Base-by-base conservation (phyloP, 768 basidiomycete genomes). In the Kwoniella heveanensis region DNA sequence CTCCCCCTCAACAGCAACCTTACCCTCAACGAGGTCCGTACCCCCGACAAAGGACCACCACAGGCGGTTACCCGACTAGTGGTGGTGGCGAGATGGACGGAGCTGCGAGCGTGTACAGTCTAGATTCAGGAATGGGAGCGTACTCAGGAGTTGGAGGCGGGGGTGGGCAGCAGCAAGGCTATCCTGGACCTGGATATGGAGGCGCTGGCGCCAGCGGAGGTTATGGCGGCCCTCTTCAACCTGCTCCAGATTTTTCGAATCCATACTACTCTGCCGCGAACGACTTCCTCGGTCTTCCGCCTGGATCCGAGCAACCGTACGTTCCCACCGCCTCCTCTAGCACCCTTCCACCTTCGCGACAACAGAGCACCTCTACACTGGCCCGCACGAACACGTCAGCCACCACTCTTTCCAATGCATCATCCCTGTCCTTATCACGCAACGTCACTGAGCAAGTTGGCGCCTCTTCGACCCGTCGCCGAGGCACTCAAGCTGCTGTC, bases 221-320 rank as follows among this genome's bases (percentile, higher is more conserved):
- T 21, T 56, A 57, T 22, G 64, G 51, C 29, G 60, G 66, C 37
- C 49, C 52, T 21, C 62, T 48, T 17, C 65, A 64, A 21, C 49
- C 49, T 26, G 49, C n/a, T n/a, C 50, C 58, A 51, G 77, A 79
- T 49, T 80, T 73, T 60, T 53, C 63, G 6, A 79, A 80, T 60
- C 77, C 79, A 25, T 79, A 79, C 59, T 79, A 79, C 47, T 72
- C 75, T 1, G 79, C 79, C 19, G 79, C 79, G 2, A 77, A 70
- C 47, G 76, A 78, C 48, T 77, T 79, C 50, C 65, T 80, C 24
- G 77, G 77, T 53, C 68, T 70, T 37, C 76, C 79, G 17, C 71
- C 74, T 21, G 64, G 57, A 19, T 15, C 67, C 0, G 61, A 64
- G 51, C 44, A 56, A 5, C 54, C 30, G 15, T 57, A 53, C n/a